phyloP scores from a whole-genome alignment of 176 grass and related monocot genomes.

The barley (Hordeum vulgare) region MorexV3_pseudomolecules_assembly NC_058524.1:127583804-127584303 shows the following conservation, averaged over 20 bases:
- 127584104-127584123: background rate
- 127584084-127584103: background rate
- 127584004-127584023: conserved; percentile 6
- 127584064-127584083: background rate
- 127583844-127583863: conserved; percentile 31
- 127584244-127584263: background rate
- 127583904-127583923: conserved; percentile 54
- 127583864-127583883: conserved; percentile 62
- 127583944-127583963: conserved; percentile 8
- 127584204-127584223: no score
- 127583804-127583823: conserved; percentile 94
- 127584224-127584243: no score
- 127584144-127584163: no score
- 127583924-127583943: conserved; percentile 57
- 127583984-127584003: background rate
- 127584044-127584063: background rate
- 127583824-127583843: conserved; percentile 56
- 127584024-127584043: background rate
- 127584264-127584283: background rate
- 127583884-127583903: conserved; percentile 62
- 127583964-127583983: background rate
- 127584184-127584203: no score
- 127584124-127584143: background rate
- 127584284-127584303: background rate
- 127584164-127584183: no score